These are phyloP conservation scores for Amanita pseudoporphyria DNA, from an alignment of 768 basidiomycete species.

Conservation along the genomic window DNA sequence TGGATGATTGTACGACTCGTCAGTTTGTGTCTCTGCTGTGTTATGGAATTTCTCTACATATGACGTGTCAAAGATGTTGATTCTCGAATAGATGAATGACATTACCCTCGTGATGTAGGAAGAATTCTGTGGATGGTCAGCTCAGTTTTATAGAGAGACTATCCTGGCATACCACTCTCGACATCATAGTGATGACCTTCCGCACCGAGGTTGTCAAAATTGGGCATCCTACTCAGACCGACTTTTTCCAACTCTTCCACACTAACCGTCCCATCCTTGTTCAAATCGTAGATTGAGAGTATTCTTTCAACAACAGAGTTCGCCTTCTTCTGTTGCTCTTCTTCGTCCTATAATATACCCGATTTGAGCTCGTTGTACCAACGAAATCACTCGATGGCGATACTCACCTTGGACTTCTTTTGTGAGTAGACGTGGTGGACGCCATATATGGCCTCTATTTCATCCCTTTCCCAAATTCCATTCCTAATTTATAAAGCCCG, in stretches of 20 bases:
- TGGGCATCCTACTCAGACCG: constrained; percentile 71
- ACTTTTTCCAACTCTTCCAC: constrained; percentile 63
- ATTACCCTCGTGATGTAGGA: constrained; percentile 92
- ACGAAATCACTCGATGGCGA: neutral
- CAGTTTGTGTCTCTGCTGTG: constrained; percentile 96
- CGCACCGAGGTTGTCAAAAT: constrained; percentile 75
- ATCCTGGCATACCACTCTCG: constrained; percentile 62
- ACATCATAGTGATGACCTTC: constrained; percentile 93
- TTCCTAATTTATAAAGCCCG: constrained; percentile 35
- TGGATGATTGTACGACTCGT: constrained; percentile 88
- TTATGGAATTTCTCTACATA: constrained; percentile 78
- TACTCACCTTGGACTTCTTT: constrained; percentile 60
- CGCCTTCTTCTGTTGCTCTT: constrained; percentile 76
- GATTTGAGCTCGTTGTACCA: neutral
- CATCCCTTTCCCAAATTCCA: constrained; percentile 73
- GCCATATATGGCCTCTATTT: constrained; percentile 94
- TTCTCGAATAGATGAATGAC: constrained; percentile 6
- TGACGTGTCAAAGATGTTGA: neutral
- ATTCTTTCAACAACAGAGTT: constrained; percentile 66
- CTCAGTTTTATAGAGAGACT: neutral
- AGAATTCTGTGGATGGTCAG: constrained; percentile 54
- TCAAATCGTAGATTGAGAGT: constrained; percentile 60
- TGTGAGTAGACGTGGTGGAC: constrained; percentile 87
- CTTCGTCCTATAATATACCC: constrained; percentile 44
- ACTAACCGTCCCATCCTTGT: constrained; percentile 61